Conservation (phyloP, 768 basidiomycete genomes). For the Tricholoma bakamatsutake region DNA sequence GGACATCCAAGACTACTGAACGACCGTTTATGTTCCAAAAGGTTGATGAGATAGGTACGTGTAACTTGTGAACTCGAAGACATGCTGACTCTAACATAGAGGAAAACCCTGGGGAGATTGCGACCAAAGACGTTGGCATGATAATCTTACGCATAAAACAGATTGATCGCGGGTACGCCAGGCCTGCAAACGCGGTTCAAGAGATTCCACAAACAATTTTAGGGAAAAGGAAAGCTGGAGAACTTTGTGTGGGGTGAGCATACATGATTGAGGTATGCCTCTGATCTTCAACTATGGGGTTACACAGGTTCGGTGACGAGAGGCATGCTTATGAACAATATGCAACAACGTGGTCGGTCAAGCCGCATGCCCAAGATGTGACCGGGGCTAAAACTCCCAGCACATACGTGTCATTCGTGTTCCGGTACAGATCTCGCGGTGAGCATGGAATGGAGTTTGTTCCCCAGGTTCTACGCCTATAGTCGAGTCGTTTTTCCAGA, state of each 20-base stretch:
- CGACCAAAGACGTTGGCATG: constrained; percentile 42
- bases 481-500: constrained; percentile 24
- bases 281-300: neutral
- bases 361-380: constrained; percentile 35
- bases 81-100: neutral
- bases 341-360: constrained; percentile 48
- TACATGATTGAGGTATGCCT: neutral
- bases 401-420: constrained; percentile 63
- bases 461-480: neutral
- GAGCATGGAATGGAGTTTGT: constrained; percentile 7
- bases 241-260: constrained; percentile 43
- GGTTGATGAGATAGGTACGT: constrained; percentile 32
- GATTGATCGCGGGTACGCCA: constrained; percentile 18
- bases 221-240: constrained; percentile 35
- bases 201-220: constrained; percentile 26
- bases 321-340: constrained; percentile 32
- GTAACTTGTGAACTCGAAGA: neutral
- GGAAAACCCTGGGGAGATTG: constrained; percentile 12
- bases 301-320: constrained; percentile 45
- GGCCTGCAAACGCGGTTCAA: constrained; percentile 38
- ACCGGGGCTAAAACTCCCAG: constrained; percentile 27
- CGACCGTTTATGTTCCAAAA: constrained; percentile 57
- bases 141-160: constrained; percentile 47
- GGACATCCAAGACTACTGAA: constrained; percentile 44
- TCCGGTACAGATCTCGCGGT: constrained; percentile 59